A percentile compares a stretch with the other conserved stretches of the same genome.
These are phyloP conservation scores for Pichia norvegensis DNA, from an alignment of 1,139 yeast genomes.

Conservation along the genomic window DNA sequence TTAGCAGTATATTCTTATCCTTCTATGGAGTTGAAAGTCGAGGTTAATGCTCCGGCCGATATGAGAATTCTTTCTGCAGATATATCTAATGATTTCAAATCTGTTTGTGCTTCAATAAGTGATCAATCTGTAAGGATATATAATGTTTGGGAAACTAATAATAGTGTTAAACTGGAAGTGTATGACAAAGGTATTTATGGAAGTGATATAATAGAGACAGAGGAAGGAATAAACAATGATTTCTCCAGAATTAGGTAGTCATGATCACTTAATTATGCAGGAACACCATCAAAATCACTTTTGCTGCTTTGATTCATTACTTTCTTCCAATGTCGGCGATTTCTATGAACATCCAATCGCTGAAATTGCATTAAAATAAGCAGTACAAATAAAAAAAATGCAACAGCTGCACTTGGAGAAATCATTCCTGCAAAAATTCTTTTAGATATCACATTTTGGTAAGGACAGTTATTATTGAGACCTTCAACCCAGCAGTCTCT, in stretches of 20 bases:
- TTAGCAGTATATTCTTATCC: slow-evolving; percentile 64
- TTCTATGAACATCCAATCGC: slow-evolving; percentile 45
- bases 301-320: slow-evolving; percentile 37
- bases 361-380: slow-evolving; percentile 32
- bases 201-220: slow-evolving; percentile 50
- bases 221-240: slow-evolving; percentile 41
- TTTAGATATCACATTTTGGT: slow-evolving; percentile 46
- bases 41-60: slow-evolving; percentile 46
- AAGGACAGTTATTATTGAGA: slow-evolving; percentile 71
- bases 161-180: slow-evolving; percentile 30
- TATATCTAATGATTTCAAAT: slow-evolving; percentile 51
- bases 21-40: slow-evolving; percentile 39
- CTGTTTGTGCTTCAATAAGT: slow-evolving; percentile 65
- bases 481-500: slow-evolving; percentile 81
- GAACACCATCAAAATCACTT: slow-evolving; percentile 55
- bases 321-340: slow-evolving; percentile 50
- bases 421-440: slow-evolving; percentile 56
- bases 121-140: slow-evolving; percentile 73
- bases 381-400: slow-evolving; percentile 39
- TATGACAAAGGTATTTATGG: slow-evolving; percentile 42
- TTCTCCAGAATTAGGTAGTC: slow-evolving; percentile 20
- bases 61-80: slow-evolving; percentile 60
- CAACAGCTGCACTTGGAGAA: slow-evolving; percentile 58
- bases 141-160: slow-evolving; percentile 50
- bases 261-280: slow-evolving; percentile 30